These are phyloP conservation scores for Graphiopsis chlorocephala DNA, from an alignment of 2,329 filamentous ascomycete genomes.

Conservation along the genomic window DNA sequence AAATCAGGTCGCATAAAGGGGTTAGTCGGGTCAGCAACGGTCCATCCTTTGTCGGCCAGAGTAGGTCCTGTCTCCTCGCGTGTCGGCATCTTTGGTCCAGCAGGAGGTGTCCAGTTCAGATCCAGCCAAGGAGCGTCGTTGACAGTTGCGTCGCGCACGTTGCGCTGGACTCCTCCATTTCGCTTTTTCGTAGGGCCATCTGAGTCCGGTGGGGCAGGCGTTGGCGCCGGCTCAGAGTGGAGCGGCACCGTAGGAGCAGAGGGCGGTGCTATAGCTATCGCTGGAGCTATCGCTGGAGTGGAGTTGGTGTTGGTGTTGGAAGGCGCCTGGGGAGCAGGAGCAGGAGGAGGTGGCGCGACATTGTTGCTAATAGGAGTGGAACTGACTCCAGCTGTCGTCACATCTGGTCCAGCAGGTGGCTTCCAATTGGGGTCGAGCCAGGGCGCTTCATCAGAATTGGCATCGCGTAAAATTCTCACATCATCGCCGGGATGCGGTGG, in stretches of 20 bases:
- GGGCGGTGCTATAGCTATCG: background rate
- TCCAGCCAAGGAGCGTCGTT: constrained; percentile 31
- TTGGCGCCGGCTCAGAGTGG: background rate
- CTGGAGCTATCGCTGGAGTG: background rate
- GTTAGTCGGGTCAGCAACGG: background rate
- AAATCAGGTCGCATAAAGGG: background rate
- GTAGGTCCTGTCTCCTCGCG: background rate
- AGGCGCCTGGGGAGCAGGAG: background rate
- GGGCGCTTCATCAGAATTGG: constrained; percentile 25
- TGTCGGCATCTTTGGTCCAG: constrained; percentile 11
- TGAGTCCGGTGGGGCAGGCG: background rate
- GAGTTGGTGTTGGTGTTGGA: background rate
- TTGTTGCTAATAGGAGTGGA: background rate
- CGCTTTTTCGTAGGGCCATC: background rate
- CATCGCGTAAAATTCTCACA: background rate
- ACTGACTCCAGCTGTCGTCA: background rate
- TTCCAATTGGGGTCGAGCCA: constrained; percentile 22
- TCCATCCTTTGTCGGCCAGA: background rate
- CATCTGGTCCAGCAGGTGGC: background rate
- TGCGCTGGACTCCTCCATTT: background rate
- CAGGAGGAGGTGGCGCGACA: background rate
- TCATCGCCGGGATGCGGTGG: background rate
- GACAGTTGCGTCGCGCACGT: background rate
- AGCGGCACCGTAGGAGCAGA: background rate
- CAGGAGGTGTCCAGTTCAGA: constrained; percentile 4